Base-by-base conservation (phyloP, 176 grass and related monocot genomes). In the Alopecurus myosuroides region DNA sequence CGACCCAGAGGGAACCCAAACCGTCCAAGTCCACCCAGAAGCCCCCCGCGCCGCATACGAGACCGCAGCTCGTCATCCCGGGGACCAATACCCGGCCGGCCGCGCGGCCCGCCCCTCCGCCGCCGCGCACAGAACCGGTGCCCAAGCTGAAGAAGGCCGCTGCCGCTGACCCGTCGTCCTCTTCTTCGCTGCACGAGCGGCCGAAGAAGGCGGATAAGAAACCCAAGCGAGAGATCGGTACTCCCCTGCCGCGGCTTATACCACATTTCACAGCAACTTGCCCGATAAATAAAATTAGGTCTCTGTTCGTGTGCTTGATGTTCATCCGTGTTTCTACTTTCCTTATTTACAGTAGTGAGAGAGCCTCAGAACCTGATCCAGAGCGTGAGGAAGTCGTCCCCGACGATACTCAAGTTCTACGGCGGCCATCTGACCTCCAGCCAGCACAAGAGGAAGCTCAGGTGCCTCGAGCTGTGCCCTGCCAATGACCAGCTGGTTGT, bases 391-490 rank as follows among this genome's bases (percentile, higher is more conserved):
- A 89, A 85, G 58, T 94, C 81, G 22, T 89, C 94, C 4, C 70
- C 70, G 4, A 88, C 61, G 0, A 7, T 82, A 64, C 92, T 96
- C 66, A 90, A 70, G 77, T 99, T 99, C 72, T 79, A 88, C 20
- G 78, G 71, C 18, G 85, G 85, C 22, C 91, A 34, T 17, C 19
- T 94, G n/a, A 81, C 94, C 35, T 76, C 90, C 0, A 99, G 94
- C 86, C 86, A 96, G 53, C 94, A 99, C 46, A 99, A 91, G 81
- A 88, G 97, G 81, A 99, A 99, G 65, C 58, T 96, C 75, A 89
- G 97, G 76, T 92, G 97, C 82, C 97, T 99, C 58, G 91, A 94
- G 84, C 84, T 99, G 12, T 92, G 97, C 60, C 97, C 90, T 41
- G 83, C 56, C 46, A 96, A 96, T 86, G 91, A 99, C 79, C 88